These are phyloP conservation scores for Streptanthus diversifolius DNA, from an alignment of 345 rosid genomes.

Conservation along the genomic window DNA sequence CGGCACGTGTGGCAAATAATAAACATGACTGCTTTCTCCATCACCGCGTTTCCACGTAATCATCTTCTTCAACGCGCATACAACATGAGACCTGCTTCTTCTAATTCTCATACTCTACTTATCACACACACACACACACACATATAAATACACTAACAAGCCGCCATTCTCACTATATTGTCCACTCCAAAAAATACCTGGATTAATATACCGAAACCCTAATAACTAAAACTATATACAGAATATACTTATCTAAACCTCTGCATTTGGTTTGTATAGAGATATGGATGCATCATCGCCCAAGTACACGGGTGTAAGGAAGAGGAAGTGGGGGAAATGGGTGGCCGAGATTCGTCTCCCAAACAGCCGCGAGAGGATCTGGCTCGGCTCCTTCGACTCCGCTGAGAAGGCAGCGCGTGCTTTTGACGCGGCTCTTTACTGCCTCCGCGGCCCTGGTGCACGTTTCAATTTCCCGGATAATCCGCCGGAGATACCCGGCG, in stretches of 20 bases:
- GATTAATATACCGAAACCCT: not conserved
- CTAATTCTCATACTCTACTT: not conserved
- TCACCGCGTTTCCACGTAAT: slow-evolving; percentile 32
- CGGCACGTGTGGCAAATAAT: slow-evolving; percentile 21
- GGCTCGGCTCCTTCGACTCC: slow-evolving; percentile 78
- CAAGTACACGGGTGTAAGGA: slow-evolving; percentile 77
- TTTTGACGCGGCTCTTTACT: slow-evolving; percentile 76
- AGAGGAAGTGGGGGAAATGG: slow-evolving; percentile 96
- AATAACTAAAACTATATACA: not conserved
- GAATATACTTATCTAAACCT: not conserved
- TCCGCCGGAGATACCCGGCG: slow-evolving; percentile 49
- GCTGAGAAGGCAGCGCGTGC: slow-evolving; percentile 92
- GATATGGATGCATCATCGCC: slow-evolving; percentile 33
- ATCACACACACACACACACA: not conserved
- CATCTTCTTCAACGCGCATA: slow-evolving; percentile 32
- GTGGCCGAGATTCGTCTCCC: slow-evolving; percentile 93
- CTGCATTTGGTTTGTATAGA: not conserved
- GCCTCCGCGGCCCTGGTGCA: slow-evolving; percentile 62
- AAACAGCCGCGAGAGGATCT: slow-evolving; percentile 80
- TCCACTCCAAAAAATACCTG: slow-evolving; percentile 6
- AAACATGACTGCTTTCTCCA: not conserved
- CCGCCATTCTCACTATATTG: slow-evolving; percentile 28
- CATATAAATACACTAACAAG: slow-evolving; percentile 25
- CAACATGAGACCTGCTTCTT: slow-evolving; percentile 19
- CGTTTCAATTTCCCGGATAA: slow-evolving; percentile 64